phyloP scores from a whole-genome alignment of 345 rosid genomes.

The Eucalyptus virginea region DNA sequence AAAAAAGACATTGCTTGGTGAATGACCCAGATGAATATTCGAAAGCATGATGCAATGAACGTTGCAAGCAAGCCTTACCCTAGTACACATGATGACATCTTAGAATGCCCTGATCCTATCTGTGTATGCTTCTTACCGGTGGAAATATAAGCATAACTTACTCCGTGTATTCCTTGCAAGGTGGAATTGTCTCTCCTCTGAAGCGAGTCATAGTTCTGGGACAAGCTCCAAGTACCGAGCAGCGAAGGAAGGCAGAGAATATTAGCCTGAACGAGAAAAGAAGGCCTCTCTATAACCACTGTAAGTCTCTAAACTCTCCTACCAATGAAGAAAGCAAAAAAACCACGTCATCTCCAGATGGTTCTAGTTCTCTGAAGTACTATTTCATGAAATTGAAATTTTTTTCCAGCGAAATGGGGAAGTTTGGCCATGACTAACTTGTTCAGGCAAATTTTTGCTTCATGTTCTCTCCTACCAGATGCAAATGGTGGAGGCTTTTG shows the following conservation, averaged over 20 bases:
- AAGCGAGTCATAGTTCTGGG: constrained; percentile 42
- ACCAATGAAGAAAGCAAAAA: neutral
- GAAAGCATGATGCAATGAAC: neutral
- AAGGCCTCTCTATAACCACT: constrained; percentile 52
- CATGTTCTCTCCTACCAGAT: constrained; percentile 32
- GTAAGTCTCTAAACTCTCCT: constrained; percentile 22
- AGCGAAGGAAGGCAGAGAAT: neutral
- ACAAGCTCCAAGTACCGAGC: constrained; percentile 22
- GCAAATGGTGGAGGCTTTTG: constrained; percentile 86
- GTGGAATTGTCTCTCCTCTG: constrained; percentile 3
- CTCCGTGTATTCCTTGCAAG: constrained; percentile 1
- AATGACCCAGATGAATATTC: neutral
- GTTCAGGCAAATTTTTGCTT: neutral
- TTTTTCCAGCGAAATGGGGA: neutral
- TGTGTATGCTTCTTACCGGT: neutral
- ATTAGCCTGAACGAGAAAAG: constrained; percentile 20
- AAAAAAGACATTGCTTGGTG: neutral
- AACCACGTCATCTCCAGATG: neutral
- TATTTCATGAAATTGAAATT: neutral
- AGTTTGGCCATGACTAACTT: neutral
- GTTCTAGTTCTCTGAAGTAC: neutral
- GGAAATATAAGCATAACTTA: neutral
- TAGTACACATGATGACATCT: neutral
- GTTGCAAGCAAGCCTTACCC: neutral
- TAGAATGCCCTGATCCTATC: neutral